Evolutionary conservation across 805 yeast species (phyloP), one percentile per base, ranked within the genome.

Genomic region (Lipomyces orientalis): DNA sequence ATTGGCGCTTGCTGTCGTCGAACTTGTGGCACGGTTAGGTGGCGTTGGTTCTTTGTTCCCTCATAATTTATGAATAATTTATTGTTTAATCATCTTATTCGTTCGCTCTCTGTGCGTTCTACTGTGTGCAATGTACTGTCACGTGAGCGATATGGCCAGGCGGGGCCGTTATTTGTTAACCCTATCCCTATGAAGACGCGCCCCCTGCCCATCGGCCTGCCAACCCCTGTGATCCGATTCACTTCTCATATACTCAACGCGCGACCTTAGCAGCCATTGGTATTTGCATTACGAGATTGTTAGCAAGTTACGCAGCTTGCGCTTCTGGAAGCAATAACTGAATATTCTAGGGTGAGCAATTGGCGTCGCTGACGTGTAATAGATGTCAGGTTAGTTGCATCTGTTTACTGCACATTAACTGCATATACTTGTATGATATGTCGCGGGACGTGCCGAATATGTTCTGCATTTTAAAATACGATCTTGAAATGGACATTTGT

Each of bases 301-400:
- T 43, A 43, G 19, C 49, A 43, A 16, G 49, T n/a, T 14, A 43
- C 49, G 7, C 49, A n/a, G 22, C 8, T 43, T n/a, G 49, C 16
- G 49, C 9, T 43, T 43, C 49, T 43, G 22, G 49, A 1, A 43
- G 25, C 5, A 25, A 43, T 16, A 4, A 12, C n/a, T 43, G 49
- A 43, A 43, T 8, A n/a, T 43, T 43, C 49, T n/a, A 16, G 22
- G 6, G 49, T 12, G 22, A 43, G n/a, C 16, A 5, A 1, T 43
- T 43, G 16, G 22, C 2, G 49, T 43, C 22, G 49, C 49, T 43
- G 49, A n/a, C 22, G 19, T 43, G n/a, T 37, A 39, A 43, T 43
- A 43, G 49, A 43, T 43, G 49, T 43, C 49, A 43, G 49, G 49
- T 43, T 43, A 43, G 49, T 43, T 37, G 43, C 43, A 12, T 37